phyloP scores from a whole-genome alignment of 345 rosid species.

The Eucalyptus tenuipes region DNA sequence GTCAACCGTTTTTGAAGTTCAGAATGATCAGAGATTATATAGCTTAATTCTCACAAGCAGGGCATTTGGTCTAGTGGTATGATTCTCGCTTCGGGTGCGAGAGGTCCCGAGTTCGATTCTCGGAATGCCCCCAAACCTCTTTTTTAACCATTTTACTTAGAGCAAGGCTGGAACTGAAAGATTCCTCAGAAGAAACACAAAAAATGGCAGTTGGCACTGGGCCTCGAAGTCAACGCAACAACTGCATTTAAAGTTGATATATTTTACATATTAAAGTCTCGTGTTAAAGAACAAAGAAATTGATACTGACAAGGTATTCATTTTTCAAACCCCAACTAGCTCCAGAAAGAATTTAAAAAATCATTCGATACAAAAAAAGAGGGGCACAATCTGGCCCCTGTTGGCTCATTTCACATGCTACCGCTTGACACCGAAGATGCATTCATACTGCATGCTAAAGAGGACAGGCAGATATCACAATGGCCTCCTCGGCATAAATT shows the following conservation, averaged over 20 bases:
- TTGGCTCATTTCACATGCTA: background rate
- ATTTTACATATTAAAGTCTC: background rate
- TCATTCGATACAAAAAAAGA: background rate
- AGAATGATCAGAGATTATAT: background rate
- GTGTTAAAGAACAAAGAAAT: background rate
- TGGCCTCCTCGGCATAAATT: no score
- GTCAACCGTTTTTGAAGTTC: background rate
- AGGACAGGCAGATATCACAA: no score
- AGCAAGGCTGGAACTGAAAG: background rate
- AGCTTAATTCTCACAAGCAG: background rate
- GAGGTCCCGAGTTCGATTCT: conserved; percentile 87
- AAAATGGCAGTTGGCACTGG: background rate
- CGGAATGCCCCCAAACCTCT: conserved; percentile 44
- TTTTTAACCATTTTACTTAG: background rate
- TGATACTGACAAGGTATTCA: background rate
- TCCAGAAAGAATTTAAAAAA: background rate
- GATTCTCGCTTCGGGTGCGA: conserved; percentile 90
- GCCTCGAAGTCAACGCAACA: background rate
- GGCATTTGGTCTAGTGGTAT: conserved; percentile 86
- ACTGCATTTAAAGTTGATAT: background rate
- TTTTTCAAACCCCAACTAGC: background rate
- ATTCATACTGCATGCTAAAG: background rate
- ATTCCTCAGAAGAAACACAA: background rate
- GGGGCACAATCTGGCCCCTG: background rate
- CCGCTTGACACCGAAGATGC: background rate